A percentile compares a stretch with the other conserved stretches of the same genome.
Evolutionary conservation across 2,329 filamentous ascomycete genomes (phyloP).

Genomic region (Ophiostoma pallidulum): DNA sequence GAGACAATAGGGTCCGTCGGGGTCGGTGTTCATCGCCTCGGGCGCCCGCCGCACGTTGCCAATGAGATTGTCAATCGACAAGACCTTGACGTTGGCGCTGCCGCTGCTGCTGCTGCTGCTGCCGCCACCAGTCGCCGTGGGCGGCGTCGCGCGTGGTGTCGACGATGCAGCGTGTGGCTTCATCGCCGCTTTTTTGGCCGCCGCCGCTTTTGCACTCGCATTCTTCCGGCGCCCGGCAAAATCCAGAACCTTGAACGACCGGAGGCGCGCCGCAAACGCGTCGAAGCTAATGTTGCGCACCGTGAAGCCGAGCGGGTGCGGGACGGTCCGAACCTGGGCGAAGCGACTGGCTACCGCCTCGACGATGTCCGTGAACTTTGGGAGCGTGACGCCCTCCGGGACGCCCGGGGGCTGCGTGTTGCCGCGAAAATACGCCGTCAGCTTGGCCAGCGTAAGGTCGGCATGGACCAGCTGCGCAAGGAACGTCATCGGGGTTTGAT

Average conservation of each 20-base stretch:
- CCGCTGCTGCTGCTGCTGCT: not conserved
- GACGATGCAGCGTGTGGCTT: not conserved
- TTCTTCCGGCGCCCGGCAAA: slow-evolving; percentile 9
- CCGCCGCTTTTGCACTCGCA: not conserved
- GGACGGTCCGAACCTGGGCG: slow-evolving; percentile 3
- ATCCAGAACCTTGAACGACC: slow-evolving; percentile 16
- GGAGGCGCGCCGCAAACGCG: slow-evolving; percentile 15
- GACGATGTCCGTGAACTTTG: slow-evolving; percentile 14
- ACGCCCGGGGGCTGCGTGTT: slow-evolving; percentile 6
- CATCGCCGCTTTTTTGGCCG: not conserved
- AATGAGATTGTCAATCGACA: slow-evolving; percentile 12
- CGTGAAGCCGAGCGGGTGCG: slow-evolving; percentile 14
- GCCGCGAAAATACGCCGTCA: slow-evolving; percentile 17
- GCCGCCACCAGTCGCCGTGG: not conserved
- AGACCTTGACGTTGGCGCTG: slow-evolving; percentile 2
- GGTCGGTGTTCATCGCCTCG: not conserved
- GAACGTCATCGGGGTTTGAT: slow-evolving; percentile 13
- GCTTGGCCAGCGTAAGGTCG: slow-evolving; percentile 17
- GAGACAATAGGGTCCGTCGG: not conserved
- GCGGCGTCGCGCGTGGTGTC: no score
- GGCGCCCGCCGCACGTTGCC: slow-evolving; percentile 6
- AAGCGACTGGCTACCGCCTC: slow-evolving; percentile 16
- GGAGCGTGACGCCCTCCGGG: slow-evolving; percentile 11
- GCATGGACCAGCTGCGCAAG: slow-evolving; percentile 16
- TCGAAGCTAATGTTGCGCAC: slow-evolving; percentile 15